These are phyloP conservation scores for Rubus parviflorus DNA, from an alignment of 306 rosid species.

Conservation along the genomic window DNA sequence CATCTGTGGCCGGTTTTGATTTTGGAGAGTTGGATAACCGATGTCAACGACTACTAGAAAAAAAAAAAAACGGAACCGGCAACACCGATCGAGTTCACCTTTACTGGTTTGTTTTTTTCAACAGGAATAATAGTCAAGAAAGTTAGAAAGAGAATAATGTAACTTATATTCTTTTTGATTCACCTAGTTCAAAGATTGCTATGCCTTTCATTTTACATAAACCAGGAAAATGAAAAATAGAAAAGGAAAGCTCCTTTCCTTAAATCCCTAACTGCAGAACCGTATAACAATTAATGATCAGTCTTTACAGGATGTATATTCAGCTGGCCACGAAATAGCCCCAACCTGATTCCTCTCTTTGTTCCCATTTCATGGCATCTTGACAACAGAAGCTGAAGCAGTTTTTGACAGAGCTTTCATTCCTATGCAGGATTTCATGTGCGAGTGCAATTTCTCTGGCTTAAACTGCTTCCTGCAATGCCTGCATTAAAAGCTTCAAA, in stretches of 20 bases:
- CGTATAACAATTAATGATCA: not conserved
- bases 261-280: not conserved
- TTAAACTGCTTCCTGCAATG: conserved; percentile 73
- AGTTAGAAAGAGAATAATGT: too few species aligned
- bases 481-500: conserved; percentile 51
- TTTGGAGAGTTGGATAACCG: too few species aligned
- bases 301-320: not conserved
- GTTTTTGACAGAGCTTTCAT: conserved; percentile 43
- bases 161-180: too few species aligned
- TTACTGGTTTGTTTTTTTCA: too few species aligned
- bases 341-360: conserved; percentile 24
- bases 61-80: too few species aligned
- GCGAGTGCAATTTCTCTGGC: conserved; percentile 82
- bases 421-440: conserved; percentile 85
- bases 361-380: conserved; percentile 24
- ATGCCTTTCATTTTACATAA: too few species aligned
- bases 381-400: conserved; percentile 23
- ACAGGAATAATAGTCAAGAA: too few species aligned
- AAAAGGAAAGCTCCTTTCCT: not conserved
- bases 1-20: too few species aligned
- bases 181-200: too few species aligned
- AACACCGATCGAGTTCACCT: too few species aligned
- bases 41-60: too few species aligned
- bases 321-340: conserved; percentile 40
- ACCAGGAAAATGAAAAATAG: too few species aligned